A percentile compares a stretch with the other conserved stretches of the same genome.
These are phyloP conservation scores for Pulicaria dysenterica DNA, from an alignment of 129 eudicot genomes.

Conservation along the genomic window DNA sequence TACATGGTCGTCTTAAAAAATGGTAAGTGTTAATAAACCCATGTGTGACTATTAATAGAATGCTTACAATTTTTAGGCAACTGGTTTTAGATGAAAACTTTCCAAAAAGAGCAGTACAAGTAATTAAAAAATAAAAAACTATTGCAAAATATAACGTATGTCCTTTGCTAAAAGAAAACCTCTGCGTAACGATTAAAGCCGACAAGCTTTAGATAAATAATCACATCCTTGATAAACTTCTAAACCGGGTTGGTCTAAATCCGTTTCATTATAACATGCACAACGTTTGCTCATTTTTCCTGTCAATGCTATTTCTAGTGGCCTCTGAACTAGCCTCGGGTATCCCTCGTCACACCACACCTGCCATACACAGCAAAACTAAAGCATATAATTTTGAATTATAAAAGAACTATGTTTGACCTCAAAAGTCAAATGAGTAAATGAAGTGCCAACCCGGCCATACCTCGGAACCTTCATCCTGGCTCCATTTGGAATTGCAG, in stretches of 20 bases:
- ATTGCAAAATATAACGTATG: constrained; percentile 19
- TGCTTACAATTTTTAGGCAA: no score
- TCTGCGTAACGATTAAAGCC: constrained; percentile 27
- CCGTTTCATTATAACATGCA: constrained; percentile 67
- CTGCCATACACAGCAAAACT: constrained; percentile 43
- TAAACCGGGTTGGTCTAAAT: constrained; percentile 62
- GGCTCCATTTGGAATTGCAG: constrained; percentile 96
- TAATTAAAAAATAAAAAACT: background rate
- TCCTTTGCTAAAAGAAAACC: background rate
- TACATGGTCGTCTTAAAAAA: no score
- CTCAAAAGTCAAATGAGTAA: constrained; percentile 1
- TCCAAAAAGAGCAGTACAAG: background rate
- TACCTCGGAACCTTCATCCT: constrained; percentile 98
- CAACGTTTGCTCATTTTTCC: constrained; percentile 98
- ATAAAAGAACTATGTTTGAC: constrained; percentile 10
- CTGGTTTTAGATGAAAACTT: no score
- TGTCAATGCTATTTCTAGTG: constrained; percentile 76
- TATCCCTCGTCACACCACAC: constrained; percentile 93
- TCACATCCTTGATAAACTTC: constrained; percentile 84
- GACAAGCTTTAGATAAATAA: constrained; percentile 50
- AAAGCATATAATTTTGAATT: background rate
- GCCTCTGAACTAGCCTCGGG: constrained; percentile 91
- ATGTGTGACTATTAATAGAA: no score
- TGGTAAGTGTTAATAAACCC: no score
- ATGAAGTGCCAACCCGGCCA: background rate